Conservation (phyloP, 2,329 filamentous ascomycete genomes). For the Herpotrichia juniperi region DNA sequence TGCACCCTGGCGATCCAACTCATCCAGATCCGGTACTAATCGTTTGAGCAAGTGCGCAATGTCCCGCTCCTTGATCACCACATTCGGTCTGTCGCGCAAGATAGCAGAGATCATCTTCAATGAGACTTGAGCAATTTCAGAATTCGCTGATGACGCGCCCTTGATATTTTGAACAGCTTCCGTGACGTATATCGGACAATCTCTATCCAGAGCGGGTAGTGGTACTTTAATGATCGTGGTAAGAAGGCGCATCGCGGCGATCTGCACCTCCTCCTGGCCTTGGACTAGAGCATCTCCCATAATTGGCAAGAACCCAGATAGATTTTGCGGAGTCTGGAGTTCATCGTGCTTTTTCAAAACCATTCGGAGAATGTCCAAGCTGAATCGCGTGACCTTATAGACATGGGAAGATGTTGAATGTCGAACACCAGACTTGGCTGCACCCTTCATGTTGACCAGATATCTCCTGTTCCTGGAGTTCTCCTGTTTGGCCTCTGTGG, state of each 20-base stretch:
- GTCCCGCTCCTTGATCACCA: conserved; percentile 78
- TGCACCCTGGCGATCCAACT: conserved; percentile 88
- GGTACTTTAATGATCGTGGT: conserved; percentile 85
- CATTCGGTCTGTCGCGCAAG: conserved; percentile 78
- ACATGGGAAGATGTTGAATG: conserved; percentile 78
- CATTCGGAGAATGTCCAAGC: conserved; percentile 83
- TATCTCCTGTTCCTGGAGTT: conserved; percentile 67
- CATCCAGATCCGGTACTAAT: conserved; percentile 86
- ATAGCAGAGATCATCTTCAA: conserved; percentile 87
- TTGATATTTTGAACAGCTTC: conserved; percentile 86
- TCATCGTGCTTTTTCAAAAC: conserved; percentile 86
- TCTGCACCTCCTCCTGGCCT: conserved; percentile 90
- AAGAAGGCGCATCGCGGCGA: conserved; percentile 84
- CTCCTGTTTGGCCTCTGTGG: conserved; percentile 33
- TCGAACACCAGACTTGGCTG: conserved; percentile 74
- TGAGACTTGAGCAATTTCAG: conserved; percentile 84
- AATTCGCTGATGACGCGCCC: conserved; percentile 76
- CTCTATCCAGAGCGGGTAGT: conserved; percentile 70
- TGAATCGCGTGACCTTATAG: conserved; percentile 87
- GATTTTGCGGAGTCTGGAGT: conserved; percentile 77
- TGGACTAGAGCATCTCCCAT: conserved; percentile 85
- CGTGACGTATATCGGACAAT: conserved; percentile 77
- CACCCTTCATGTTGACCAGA: conserved; percentile 76
- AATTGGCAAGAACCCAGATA: conserved; percentile 85
- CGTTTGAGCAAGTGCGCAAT: conserved; percentile 82